Evolutionary conservation across 441 rosid genomes (phyloP), one percentile per base, ranked within the genome.

Genomic region (Erodium chrysanthum): DNA sequence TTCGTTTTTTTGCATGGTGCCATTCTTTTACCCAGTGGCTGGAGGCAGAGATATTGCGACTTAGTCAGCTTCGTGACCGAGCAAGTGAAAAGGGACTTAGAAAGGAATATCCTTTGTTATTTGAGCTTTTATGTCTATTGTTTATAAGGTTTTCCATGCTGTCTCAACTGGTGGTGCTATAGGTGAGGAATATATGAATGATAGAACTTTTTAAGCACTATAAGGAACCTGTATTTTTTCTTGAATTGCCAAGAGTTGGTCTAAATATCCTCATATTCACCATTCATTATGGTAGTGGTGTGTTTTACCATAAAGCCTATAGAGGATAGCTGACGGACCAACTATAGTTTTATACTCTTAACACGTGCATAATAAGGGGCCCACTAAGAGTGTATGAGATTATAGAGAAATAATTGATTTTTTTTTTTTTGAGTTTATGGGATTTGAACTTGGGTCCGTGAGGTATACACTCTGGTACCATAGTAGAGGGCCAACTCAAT

Each of bases 41-140:
- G 79, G 93, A 86, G 74, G 78, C 88, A 65, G 96, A 95, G 84
- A 84, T 83, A 68, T 70, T 77, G 74, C 84, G 83, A 83, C 80
- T 84, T 67, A 81, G 70, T 65, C 86, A 88, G 81, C 97, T 92
- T 69, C 84, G 86, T 70, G 98, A 95, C 80, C 91, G 81, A 80
- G 98, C 99, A 70, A 92, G 84, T 75, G 98, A 92, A 81, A 90
- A 84, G 73, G 93, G 94, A 67, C 92, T 70, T 7, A 64, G 76
- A 71, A 85, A 88, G 72, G 92, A 90, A 92, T 92, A 96, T 92
- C 98, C 99, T 96, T 81, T 83, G 71, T 62, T 84, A 18, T 70
- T 79, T 70, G 68, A 70, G 20, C 65, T 71, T 78, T 25, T 37
- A 65, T 9, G 64, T 48, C 62, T 25, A 68, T 73, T 18, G 63